Evolutionary conservation across 129 eudicot species (phyloP).

Genomic region (Oenanthe sinensis): DNA sequence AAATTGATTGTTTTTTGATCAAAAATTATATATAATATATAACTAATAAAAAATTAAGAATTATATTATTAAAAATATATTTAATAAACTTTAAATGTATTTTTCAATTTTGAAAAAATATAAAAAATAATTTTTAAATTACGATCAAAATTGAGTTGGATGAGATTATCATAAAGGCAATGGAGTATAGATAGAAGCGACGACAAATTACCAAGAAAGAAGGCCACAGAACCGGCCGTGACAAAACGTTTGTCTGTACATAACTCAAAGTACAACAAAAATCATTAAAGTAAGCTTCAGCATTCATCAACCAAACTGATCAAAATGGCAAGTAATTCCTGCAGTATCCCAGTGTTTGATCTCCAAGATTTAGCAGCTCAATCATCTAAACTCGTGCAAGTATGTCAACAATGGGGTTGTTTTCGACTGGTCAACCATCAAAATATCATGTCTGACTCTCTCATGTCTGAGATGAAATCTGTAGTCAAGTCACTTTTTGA

Average conservation of each 20-base stretch:
- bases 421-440: conserved; percentile 58
- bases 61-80: no score
- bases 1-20: no score
- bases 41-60: no score
- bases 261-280: no score
- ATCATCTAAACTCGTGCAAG: conserved; percentile 29
- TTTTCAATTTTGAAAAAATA: no score
- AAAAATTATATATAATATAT: no score
- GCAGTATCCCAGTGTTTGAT: conserved; percentile 48
- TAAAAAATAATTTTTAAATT: no score
- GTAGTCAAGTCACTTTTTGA: conserved; percentile 52
- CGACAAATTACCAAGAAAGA: not conserved
- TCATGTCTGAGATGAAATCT: conserved; percentile 59
- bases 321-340: conserved; percentile 14
- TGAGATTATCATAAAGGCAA: no score
- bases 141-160: no score
- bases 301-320: not conserved
- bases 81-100: no score
- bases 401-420: conserved; percentile 73
- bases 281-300: no score
- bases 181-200: no score
- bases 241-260: not conserved
- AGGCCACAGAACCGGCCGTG: not conserved
- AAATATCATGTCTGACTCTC: conserved; percentile 24
- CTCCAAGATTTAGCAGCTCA: conserved; percentile 40